Base-by-base conservation (phyloP, 208 protist genomes). In the Angomonas desouzai region DNA sequence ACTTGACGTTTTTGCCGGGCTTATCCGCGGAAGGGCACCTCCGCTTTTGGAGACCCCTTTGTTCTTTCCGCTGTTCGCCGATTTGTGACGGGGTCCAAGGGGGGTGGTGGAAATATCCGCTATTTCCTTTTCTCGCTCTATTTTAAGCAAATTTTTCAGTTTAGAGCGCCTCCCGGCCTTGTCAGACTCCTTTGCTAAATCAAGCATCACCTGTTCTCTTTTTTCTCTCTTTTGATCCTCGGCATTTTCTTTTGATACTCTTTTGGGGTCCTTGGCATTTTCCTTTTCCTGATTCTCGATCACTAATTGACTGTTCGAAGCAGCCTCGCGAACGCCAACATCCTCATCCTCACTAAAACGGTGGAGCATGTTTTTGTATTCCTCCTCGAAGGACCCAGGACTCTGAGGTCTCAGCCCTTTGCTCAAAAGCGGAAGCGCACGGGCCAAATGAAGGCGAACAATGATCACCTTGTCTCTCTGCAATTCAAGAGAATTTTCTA, bases 81-180 rank as follows among this genome's bases (percentile, higher is more conserved):
- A 51, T 23, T 51, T 51, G 10, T 27, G 45, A 27, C 20, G 45
- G 20, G 45, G 10, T 13, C 45, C 18, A 9, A 51, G 45, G n/a
- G 45, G 45, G 18, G 45, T 51, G 9, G 32, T 47, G 11, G 23
- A 22, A 3, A 47, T 38, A 45, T 61, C 55, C 4, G 34, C 32
- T n/a, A 61, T 13, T 25, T 92, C 87, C 71, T 77, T 86, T 43
- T 96, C 87, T 7, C 82, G 73, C 47, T 93, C 87, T 30, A 66
- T 79, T 67, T 92, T 93, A 10, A 96, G 70, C 69, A 96, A 59
- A 47, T 96, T 87, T 11, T 85, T 85, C 48, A 96, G 74, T 56
- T 96, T 96, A 9, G 87, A 79, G 6, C 90, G 82, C 20, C 90
- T 79, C 62, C 93, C 87, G 0, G 83, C 85, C 70, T 93, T 96